A percentile compares a stretch with the other conserved stretches of the same genome.
These are phyloP conservation scores for Endoconidiophora laricicola DNA, from an alignment of 2,329 filamentous ascomycete genomes.

Conservation along the genomic window DNA sequence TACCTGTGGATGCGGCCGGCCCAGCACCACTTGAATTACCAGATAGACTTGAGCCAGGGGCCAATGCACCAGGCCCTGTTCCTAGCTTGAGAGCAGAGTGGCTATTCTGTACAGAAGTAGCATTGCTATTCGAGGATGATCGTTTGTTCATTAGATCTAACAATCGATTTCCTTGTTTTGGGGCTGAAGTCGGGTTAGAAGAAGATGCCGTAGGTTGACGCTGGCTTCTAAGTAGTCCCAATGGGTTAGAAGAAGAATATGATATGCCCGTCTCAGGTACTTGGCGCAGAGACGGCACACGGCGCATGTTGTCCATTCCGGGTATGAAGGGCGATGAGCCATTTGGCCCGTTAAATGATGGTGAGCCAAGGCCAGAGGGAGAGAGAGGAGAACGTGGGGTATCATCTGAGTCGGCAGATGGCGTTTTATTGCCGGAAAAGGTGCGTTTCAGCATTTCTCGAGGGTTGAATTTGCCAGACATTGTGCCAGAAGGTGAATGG, in stretches of 20 bases:
- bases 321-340: constrained; percentile 1
- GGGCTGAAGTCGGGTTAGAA: background rate
- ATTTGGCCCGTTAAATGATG: background rate
- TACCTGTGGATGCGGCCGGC: background rate
- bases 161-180: background rate
- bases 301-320: background rate
- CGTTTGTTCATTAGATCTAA: constrained; percentile 5
- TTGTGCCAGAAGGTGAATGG: background rate
- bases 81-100: background rate
- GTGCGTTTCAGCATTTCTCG: constrained; percentile 9
- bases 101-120: background rate
- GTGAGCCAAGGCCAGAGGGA: background rate
- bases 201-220: background rate
- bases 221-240: constrained; percentile 4
- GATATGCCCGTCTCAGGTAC: constrained; percentile 4
- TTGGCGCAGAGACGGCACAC: constrained; percentile 7
- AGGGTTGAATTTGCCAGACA: constrained; percentile 9
- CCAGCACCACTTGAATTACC: background rate
- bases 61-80: background rate
- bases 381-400: constrained; percentile 1
- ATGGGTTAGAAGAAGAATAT: constrained; percentile 1
- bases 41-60: background rate
- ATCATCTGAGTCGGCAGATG: constrained; percentile 1
- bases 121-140: background rate
- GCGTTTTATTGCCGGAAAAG: constrained; percentile 4